These are phyloP conservation scores for Amanita polypyramis DNA, from an alignment of 768 basidiomycete species.

Conservation along the genomic window DNA sequence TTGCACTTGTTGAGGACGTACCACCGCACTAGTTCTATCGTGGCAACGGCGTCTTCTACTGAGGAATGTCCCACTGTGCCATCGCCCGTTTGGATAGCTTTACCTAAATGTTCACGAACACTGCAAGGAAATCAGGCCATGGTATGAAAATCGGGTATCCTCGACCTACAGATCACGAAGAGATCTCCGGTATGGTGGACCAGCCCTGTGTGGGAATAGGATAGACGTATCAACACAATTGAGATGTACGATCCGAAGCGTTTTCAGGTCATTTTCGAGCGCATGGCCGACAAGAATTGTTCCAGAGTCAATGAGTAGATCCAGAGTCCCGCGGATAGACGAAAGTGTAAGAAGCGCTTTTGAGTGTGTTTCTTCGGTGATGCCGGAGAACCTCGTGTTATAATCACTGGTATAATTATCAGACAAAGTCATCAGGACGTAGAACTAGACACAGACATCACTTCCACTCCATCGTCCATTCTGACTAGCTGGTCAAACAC, in stretches of 20 bases:
- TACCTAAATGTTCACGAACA: slow-evolving; percentile 71
- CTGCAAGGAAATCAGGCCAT: slow-evolving; percentile 27
- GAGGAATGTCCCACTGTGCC: slow-evolving; percentile 78
- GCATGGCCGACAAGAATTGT: slow-evolving; percentile 89
- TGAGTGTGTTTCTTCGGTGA: slow-evolving; percentile 47
- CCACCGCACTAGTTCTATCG: slow-evolving; percentile 83
- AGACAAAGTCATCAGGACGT: background rate
- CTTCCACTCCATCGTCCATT: slow-evolving; percentile 72
- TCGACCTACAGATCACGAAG: slow-evolving; percentile 64
- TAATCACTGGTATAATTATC: slow-evolving; percentile 49
- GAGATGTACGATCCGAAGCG: slow-evolving; percentile 79
- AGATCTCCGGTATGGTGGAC: slow-evolving; percentile 71
- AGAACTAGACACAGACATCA: slow-evolving; percentile 46
- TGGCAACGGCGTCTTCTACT: slow-evolving; percentile 80
- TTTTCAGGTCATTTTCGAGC: slow-evolving; percentile 89
- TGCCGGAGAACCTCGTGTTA: slow-evolving; percentile 86
- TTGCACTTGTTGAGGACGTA: slow-evolving; percentile 56
- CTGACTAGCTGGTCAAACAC: slow-evolving; percentile 77
- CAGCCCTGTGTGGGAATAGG: slow-evolving; percentile 71
- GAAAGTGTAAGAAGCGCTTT: slow-evolving; percentile 58
- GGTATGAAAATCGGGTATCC: slow-evolving; percentile 11
- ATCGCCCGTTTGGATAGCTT: slow-evolving; percentile 73
- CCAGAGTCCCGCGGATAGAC: slow-evolving; percentile 57
- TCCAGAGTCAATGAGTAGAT: slow-evolving; percentile 58
- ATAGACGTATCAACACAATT: slow-evolving; percentile 81